Conservation (phyloP, 805 yeast genomes). For the Sungouiozyma intestinalis region DNA sequence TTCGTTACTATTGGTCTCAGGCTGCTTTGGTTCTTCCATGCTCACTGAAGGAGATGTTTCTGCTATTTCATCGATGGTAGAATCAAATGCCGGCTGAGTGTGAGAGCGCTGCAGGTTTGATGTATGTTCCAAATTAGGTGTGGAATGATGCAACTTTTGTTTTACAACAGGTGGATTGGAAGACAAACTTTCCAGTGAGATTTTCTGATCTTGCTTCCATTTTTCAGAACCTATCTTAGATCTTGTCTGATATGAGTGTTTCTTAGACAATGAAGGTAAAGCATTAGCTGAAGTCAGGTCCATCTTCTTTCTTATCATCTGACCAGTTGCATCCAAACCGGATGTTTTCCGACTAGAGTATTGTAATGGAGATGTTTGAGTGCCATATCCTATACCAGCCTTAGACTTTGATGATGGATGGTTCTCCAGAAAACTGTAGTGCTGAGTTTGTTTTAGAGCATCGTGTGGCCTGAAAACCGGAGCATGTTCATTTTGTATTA, state of each 20-base stretch:
- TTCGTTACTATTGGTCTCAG: not conserved
- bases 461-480: not conserved
- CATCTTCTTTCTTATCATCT: not conserved
- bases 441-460: not conserved
- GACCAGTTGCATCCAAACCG: not conserved
- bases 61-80: not conserved
- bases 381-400: slow-evolving; percentile 8
- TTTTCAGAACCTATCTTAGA: not conserved
- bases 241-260: not conserved
- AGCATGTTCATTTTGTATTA: slow-evolving; percentile 1
- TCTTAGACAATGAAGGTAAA: no score
- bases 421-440: slow-evolving; percentile 3
- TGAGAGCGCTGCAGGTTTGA: not conserved
- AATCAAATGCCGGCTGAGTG: not conserved
- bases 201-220: not conserved
- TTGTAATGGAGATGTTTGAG: slow-evolving; percentile 13
- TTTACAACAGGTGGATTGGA: not conserved
- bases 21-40: not conserved
- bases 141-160: not conserved
- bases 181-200: not conserved
- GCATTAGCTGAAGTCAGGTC: no score
- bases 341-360: not conserved
- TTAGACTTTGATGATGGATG: not conserved
- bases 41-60: not conserved
- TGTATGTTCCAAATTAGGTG: not conserved